These are phyloP conservation scores for Hibiscus tridactylites DNA, from an alignment of 345 rosid genomes.

Conservation along the genomic window DNA sequence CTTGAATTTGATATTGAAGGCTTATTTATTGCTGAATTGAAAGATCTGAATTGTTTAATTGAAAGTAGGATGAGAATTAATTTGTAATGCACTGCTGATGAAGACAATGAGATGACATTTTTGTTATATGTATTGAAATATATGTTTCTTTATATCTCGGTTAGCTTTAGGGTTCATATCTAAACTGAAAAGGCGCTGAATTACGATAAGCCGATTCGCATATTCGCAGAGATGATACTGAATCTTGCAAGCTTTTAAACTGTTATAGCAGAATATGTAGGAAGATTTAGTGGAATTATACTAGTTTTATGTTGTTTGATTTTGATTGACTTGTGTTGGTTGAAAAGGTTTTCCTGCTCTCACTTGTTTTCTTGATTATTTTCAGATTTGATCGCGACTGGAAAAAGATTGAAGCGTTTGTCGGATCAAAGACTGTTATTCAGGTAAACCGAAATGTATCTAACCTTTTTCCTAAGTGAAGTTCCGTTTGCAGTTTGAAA, in stretches of 20 bases:
- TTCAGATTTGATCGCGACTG: constrained; percentile 87
- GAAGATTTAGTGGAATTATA: neutral
- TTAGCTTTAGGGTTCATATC: neutral
- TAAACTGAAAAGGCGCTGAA: neutral
- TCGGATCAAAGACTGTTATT: constrained; percentile 83
- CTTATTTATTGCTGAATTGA: neutral
- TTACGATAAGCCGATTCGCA: neutral
- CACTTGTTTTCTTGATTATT: constrained; percentile 1
- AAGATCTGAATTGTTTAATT: neutral
- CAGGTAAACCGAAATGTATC: constrained; percentile 38
- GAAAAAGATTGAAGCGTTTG: constrained; percentile 87
- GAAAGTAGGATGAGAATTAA: neutral
- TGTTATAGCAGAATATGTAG: neutral
- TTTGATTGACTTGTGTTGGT: neutral
- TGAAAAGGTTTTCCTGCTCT: neutral
- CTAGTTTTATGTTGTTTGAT: neutral
- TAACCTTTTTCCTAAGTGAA: neutral
- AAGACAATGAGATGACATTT: neutral
- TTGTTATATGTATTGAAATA: neutral
- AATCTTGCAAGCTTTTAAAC: constrained; percentile 1
- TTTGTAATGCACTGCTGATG: neutral
- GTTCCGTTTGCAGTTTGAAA: neutral
- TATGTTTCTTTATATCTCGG: neutral
- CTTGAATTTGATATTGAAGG: neutral
- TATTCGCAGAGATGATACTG: neutral